A percentile compares a stretch with the other conserved stretches of the same genome.
phyloP scores from a whole-genome alignment of 2,329 filamentous ascomycete genomes.

The Fusarium setosum region DNA sequence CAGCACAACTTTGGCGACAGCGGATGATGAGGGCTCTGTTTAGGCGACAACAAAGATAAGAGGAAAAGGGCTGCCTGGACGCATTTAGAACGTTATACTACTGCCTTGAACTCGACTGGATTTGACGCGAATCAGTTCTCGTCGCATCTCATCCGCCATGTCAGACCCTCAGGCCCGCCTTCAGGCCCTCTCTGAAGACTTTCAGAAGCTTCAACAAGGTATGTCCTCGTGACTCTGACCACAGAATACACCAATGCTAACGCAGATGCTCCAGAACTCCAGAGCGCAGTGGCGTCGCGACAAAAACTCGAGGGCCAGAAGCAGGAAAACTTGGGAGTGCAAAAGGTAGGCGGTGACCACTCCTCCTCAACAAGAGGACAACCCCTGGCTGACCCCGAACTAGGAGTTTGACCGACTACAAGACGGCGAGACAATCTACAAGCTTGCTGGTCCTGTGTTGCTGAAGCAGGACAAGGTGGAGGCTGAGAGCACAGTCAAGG shows the following conservation, averaged over 20 bases:
- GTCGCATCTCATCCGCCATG: slow-evolving; percentile 57
- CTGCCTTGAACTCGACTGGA: background rate
- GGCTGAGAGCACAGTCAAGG: slow-evolving; percentile 90
- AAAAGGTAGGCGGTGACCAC: slow-evolving; percentile 67
- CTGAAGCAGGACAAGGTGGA: slow-evolving; percentile 95
- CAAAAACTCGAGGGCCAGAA: slow-evolving; percentile 95
- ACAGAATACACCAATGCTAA: slow-evolving; percentile 13
- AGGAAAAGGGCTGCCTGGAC: background rate
- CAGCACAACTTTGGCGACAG: slow-evolving; percentile 36
- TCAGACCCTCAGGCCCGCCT: slow-evolving; percentile 80
- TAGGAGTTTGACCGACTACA: slow-evolving; percentile 86
- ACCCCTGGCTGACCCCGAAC: slow-evolving; percentile 23
- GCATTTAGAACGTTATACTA: too few relatives aligned
- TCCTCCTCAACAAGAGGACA: background rate
- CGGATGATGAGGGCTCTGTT: slow-evolving; percentile 12
- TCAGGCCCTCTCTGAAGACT: slow-evolving; percentile 88
- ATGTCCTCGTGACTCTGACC: slow-evolving; percentile 40
- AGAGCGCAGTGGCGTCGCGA: slow-evolving; percentile 78
- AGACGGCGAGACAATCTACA: slow-evolving; percentile 92
- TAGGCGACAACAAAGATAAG: slow-evolving; percentile 26
- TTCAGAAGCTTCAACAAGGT: slow-evolving; percentile 88
- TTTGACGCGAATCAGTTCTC: background rate
- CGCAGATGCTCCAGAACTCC: slow-evolving; percentile 73
- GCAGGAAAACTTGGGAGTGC: slow-evolving; percentile 90
- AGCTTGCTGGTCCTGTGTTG: slow-evolving; percentile 90